Conservation (phyloP, 768 basidiomycete genomes). For the Rubroboletus pulcherrimus region DNA sequence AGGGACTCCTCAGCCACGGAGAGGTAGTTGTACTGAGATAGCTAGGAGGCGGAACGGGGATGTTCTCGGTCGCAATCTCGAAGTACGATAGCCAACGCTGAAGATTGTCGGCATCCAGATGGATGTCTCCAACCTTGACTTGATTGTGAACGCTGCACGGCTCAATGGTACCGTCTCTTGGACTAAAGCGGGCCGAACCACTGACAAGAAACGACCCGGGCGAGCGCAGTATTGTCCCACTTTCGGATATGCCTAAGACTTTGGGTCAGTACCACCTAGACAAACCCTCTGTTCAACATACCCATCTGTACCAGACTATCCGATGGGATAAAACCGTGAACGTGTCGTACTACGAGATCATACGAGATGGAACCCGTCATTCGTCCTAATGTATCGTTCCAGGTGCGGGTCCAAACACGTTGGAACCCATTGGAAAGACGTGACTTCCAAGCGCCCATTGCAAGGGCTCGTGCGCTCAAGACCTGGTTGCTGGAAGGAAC, state of each 20-base stretch:
- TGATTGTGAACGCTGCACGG: slow-evolving; percentile 47
- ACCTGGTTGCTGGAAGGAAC: slow-evolving; percentile 11
- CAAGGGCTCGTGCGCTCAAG: slow-evolving; percentile 36
- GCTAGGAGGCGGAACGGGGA: neutral
- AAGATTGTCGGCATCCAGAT: slow-evolving; percentile 44
- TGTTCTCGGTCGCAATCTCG: slow-evolving; percentile 2
- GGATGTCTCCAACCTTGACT: slow-evolving; percentile 45
- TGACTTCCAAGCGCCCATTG: slow-evolving; percentile 60
- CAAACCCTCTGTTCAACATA: slow-evolving; percentile 14
- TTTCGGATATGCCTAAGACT: slow-evolving; percentile 21
- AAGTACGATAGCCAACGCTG: slow-evolving; percentile 13
- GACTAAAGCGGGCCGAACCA: slow-evolving; percentile 55
- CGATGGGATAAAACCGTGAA: slow-evolving; percentile 41
- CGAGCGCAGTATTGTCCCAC: slow-evolving; percentile 41
- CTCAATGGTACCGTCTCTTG: slow-evolving; percentile 51
- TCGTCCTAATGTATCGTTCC: slow-evolving; percentile 66
- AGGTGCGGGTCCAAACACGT: slow-evolving; percentile 64
- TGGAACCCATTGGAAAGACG: slow-evolving; percentile 56
- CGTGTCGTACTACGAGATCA: slow-evolving; percentile 44
- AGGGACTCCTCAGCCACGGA: slow-evolving; percentile 29
- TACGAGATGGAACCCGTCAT: slow-evolving; percentile 56
- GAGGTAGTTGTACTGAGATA: slow-evolving; percentile 10
- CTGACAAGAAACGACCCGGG: slow-evolving; percentile 43
- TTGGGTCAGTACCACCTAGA: neutral
- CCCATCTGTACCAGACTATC: slow-evolving; percentile 23